Evolutionary conservation across 1,284 basidiomycete genomes (phyloP), one percentile per base, ranked within the genome.

Genomic region (Termitomyces sp.): DNA sequence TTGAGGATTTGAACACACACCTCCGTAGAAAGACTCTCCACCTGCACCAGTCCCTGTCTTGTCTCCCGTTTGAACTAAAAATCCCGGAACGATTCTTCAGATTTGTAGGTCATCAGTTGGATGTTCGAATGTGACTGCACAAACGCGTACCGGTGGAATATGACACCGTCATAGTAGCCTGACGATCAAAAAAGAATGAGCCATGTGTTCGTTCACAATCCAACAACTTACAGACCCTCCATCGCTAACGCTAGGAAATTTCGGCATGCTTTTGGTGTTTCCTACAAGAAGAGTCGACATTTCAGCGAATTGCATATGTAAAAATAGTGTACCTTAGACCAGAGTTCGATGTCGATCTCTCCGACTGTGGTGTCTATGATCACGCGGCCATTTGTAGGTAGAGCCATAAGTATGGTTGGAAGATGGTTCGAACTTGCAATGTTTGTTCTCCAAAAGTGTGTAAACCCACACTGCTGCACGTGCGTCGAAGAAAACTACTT

Each of bases 61-160:
- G 65, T 98, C 96, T n/a, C 96, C 96, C 1, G 93, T 93, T 68
- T 98, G 96, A 2, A 97, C 85, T 46, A 97, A 81, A 66, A 98
- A 97, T 28, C 83, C 81, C 1, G 93, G 89, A 3, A 95, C 85
- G 45, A 95, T 76, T 11, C 87, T 88, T 43, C 26, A 45, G 30
- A 40, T 40, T 55, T 41, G 50, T 49, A 14, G 40, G 39, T 35
- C 28, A 9, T 41, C 38, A 31, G 43, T 41, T 46, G 24, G 28
- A 48, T 18, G n/a, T 45, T 31, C 16, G 60, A n/a, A 34, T 10
- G 18, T 43, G 24, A 26, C 13, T 41, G 19, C 11, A 9, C 10
- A 34, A 33, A 28, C 8, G 11, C 77, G 18, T 71, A 84, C 81
- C 96, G 84, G 68, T 98, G 95, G 63, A 97, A 98, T 53, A 95